These are phyloP conservation scores for Heliamphora pulchella DNA, from an alignment of 179 eudicot species.

Conservation along the genomic window DNA sequence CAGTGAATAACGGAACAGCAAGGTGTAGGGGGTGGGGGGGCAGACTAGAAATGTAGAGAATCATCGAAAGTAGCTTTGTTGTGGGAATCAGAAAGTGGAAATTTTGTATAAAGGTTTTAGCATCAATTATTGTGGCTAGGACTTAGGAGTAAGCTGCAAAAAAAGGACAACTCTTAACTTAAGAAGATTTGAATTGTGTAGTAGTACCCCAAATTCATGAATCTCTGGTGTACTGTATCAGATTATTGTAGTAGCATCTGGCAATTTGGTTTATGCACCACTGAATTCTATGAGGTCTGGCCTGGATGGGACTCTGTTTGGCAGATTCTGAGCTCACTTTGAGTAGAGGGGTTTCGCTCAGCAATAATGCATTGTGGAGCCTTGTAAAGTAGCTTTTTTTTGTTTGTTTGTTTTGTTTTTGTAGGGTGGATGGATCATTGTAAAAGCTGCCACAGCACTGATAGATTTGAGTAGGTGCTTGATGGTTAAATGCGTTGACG, in stretches of 20 bases:
- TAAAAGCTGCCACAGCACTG: too few species aligned
- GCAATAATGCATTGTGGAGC: conserved; percentile 17
- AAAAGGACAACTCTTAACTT: neutral
- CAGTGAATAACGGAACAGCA: conserved; percentile 27
- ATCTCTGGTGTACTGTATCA: conserved; percentile 11
- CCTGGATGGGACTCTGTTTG: neutral
- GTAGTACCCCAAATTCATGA: conserved; percentile 8
- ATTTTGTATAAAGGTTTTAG: conserved; percentile 16
- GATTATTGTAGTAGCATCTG: conserved; percentile 18
- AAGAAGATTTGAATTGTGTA: conserved; percentile 7
- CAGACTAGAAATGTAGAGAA: neutral
- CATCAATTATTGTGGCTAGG: conserved; percentile 19
- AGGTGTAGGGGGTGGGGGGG: neutral
- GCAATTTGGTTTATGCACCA: conserved; percentile 19
- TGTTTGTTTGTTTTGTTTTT: too few species aligned
- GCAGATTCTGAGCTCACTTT: neutral
- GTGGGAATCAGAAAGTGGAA: neutral
- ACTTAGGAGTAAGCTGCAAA: neutral
- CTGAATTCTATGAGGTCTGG: conserved; percentile 10
- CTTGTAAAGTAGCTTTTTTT: neutral
- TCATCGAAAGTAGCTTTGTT: neutral
- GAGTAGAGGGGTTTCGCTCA: neutral
- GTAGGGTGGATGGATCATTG: too few species aligned
- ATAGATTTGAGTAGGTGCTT: too few species aligned
- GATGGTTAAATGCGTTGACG: too few species aligned